Evolutionary conservation across 1,284 basidiomycete species (phyloP).

Genomic region (Ganoderma sinense): DNA sequence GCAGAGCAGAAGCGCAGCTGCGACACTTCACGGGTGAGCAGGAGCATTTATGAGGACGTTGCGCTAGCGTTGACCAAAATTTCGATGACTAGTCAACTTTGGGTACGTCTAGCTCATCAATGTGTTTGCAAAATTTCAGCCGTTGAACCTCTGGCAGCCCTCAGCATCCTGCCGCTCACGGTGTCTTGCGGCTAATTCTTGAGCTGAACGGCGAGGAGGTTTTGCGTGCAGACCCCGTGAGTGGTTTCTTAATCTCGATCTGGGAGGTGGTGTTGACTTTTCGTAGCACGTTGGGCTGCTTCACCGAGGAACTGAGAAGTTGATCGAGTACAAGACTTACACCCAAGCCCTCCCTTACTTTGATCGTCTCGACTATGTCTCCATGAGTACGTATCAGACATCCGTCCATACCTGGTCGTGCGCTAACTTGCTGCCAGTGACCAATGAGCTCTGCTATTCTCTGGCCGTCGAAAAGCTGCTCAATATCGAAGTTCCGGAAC

Average conservation of each 20-base stretch:
- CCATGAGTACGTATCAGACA: constrained; percentile 83
- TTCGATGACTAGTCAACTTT: constrained; percentile 77
- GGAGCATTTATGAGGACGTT: constrained; percentile 16
- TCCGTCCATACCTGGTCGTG: not conserved
- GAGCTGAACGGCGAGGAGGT: constrained; percentile 98
- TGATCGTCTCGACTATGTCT: constrained; percentile 98
- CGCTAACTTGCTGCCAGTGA: constrained; percentile 65
- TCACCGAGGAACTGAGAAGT: constrained; percentile 97
- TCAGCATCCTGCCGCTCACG: constrained; percentile 98
- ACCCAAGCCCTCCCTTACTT: constrained; percentile 99
- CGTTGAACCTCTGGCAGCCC: constrained; percentile 58
- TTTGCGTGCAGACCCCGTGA: constrained; percentile 86
- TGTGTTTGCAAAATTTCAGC: not conserved
- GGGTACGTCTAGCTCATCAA: constrained; percentile 57
- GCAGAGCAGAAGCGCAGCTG: constrained; percentile 82
- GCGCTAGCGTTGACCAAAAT: constrained; percentile 14
- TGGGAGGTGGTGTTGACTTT: constrained; percentile 13
- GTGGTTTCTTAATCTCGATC: constrained; percentile 38
- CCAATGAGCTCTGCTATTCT: constrained; percentile 96
- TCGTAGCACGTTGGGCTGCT: constrained; percentile 92
- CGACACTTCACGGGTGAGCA: constrained; percentile 89
- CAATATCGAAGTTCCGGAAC: constrained; percentile 98
- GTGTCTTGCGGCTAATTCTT: constrained; percentile 96
- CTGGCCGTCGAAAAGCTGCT: constrained; percentile 98
- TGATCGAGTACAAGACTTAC: constrained; percentile 99